Percentiles rank a stretch among this genome's conserved stretches.
These are phyloP conservation scores for Apodospora peruviana DNA, from an alignment of 495 filamentous ascomycete species.

Conservation along the genomic window DNA sequence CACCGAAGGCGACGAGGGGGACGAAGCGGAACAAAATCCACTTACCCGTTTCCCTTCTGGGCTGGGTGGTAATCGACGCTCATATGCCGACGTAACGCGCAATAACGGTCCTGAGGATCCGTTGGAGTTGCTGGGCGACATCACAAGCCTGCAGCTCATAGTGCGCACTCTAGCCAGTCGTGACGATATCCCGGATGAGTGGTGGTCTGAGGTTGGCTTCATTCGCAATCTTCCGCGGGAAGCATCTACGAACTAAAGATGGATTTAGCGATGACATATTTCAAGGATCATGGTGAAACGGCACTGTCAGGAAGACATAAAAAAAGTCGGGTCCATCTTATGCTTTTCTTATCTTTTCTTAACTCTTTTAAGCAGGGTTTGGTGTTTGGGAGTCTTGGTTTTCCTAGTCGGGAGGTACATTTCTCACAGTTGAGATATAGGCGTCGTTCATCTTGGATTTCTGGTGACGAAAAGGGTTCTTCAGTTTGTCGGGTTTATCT, in stretches of 20 bases:
- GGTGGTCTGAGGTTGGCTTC: constrained; percentile 70
- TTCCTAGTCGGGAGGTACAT: background rate
- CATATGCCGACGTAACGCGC: constrained; percentile 30
- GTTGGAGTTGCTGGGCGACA: constrained; percentile 32
- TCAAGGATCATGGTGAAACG: background rate
- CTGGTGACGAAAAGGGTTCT: background rate
- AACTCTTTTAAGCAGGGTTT: no score
- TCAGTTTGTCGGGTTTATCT: background rate
- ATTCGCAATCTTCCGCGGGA: constrained; percentile 51
- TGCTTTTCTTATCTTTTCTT: background rate
- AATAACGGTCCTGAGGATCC: constrained; percentile 22
- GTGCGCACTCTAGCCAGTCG: constrained; percentile 58
- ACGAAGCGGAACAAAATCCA: constrained; percentile 23
- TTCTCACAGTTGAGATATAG: no score
- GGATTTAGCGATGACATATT: no score
- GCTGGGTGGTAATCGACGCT: constrained; percentile 13
- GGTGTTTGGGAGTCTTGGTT: background rate
- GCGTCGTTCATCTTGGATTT: background rate
- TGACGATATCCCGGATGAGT: constrained; percentile 68
- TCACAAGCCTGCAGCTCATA: constrained; percentile 62
- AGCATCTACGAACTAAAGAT: constrained; percentile 20
- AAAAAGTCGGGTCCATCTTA: background rate
- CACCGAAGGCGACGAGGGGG: constrained; percentile 32
- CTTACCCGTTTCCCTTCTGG: constrained; percentile 15
- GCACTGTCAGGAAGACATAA: constrained; percentile 9